Evolutionary conservation across 2,329 filamentous ascomycete species (phyloP).

Genomic region (Claviceps sp.): DNA sequence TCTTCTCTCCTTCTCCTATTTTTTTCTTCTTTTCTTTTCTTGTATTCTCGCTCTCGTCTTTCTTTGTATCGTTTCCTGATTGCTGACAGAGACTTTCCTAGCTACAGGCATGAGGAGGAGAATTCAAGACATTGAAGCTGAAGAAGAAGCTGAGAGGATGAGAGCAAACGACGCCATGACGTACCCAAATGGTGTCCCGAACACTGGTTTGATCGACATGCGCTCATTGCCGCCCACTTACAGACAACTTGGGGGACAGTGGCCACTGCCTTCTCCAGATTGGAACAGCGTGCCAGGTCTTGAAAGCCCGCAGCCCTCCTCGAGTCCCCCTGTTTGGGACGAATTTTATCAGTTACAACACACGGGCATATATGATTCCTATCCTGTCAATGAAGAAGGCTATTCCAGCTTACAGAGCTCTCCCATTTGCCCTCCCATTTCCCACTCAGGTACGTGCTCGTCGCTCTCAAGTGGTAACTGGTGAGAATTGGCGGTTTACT

Average conservation of each 20-base stretch:
- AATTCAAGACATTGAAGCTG: too few species aligned
- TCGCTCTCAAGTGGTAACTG: too few species aligned
- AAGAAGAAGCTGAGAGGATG: too few species aligned
- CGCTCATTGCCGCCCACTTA: conserved; percentile 6
- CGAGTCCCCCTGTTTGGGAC: not conserved
- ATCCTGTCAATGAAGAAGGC: conserved; percentile 1
- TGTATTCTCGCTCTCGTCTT: too few species aligned
- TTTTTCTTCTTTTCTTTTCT: too few species aligned
- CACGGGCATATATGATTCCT: conserved; percentile 9
- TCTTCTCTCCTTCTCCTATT: too few species aligned
- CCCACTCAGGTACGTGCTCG: conserved; percentile 2
- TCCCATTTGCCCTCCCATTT: not conserved
- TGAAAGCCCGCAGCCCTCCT: conserved; percentile 10
- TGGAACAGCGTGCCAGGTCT: conserved; percentile 6
- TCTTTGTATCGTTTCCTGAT: too few species aligned
- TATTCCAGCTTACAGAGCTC: not conserved
- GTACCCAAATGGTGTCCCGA: too few species aligned
- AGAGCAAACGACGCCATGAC: too few species aligned
- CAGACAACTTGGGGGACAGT: conserved; percentile 5
- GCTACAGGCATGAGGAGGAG: too few species aligned
- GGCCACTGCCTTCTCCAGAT: conserved; percentile 7
- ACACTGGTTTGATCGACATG: not conserved
- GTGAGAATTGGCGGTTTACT: too few species aligned
- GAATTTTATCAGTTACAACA: conserved; percentile 15
- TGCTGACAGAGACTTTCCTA: too few species aligned